These are phyloP conservation scores for Bullera alba DNA, from an alignment of 768 basidiomycete species.

Conservation along the genomic window DNA sequence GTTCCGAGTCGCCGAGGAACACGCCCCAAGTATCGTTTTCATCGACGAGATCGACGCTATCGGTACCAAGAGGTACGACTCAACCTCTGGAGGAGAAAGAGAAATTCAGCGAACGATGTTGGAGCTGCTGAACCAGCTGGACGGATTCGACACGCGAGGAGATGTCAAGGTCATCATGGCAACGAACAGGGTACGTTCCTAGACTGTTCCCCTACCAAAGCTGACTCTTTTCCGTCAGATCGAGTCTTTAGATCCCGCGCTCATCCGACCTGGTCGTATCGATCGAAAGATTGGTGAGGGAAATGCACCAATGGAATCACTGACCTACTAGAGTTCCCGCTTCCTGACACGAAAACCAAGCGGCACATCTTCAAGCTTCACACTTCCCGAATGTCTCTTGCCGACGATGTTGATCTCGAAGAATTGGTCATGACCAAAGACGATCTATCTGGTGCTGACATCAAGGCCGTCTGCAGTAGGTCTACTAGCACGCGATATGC, in stretches of 20 bases:
- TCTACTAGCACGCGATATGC: not conserved
- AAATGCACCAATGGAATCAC: not conserved
- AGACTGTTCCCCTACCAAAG: not conserved
- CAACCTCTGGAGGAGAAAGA: conserved; percentile 95
- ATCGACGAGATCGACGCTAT: conserved; percentile 99
- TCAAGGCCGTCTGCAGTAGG: conserved; percentile 82
- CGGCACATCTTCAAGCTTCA: conserved; percentile 93
- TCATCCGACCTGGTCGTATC: conserved; percentile 96
- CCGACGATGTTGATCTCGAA: conserved; percentile 77
- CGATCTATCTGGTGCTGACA: conserved; percentile 92
- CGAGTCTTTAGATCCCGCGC: conserved; percentile 91
- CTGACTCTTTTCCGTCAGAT: conserved; percentile 53
- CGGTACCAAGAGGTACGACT: conserved; percentile 99
- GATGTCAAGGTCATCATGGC: conserved; percentile 99
- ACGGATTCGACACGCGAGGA: conserved; percentile 99
- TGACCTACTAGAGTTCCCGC: conserved; percentile 51
- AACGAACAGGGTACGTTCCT: conserved; percentile 59
- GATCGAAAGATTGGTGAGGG: conserved; percentile 81
- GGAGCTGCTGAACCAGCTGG: conserved; percentile 94
- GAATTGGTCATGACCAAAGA: conserved; percentile 95
- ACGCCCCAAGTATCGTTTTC: conserved; percentile 97
- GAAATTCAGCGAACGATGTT: conserved; percentile 99
- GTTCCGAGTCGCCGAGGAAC: conserved; percentile 94
- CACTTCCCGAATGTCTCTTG: conserved; percentile 87
- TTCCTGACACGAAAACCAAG: conserved; percentile 98